A percentile compares a stretch with the other conserved stretches of the same genome.
These are phyloP conservation scores for Endogone sp. DNA, from an alignment of 192 early-diverging fungal species.

Conservation along the genomic window DNA sequence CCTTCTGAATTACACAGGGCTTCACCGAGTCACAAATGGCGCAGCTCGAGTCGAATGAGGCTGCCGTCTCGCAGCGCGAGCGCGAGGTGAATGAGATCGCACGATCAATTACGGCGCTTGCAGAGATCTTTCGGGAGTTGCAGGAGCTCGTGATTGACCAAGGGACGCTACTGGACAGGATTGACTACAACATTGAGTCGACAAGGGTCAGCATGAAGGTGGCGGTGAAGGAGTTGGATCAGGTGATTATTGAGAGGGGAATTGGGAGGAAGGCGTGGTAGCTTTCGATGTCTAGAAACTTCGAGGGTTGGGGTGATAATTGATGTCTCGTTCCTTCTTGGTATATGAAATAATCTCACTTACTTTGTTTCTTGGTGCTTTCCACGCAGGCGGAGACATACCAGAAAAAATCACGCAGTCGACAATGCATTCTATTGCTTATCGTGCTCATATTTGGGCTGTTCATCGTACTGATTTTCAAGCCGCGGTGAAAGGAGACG, in stretches of 20 bases:
- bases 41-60: constrained; percentile 73
- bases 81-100: constrained; percentile 91
- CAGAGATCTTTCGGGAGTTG: constrained; percentile 89
- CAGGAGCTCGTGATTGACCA: constrained; percentile 98
- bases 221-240: constrained; percentile 78
- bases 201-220: constrained; percentile 73
- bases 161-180: constrained; percentile 93
- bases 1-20: constrained; percentile 38
- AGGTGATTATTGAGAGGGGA: constrained; percentile 34
- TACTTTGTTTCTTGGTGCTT: too few species aligned
- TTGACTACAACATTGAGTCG: constrained; percentile 96
- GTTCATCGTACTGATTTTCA: constrained; percentile 76
- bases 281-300: background rate
- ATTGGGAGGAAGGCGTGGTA: background rate
- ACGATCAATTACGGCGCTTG: constrained; percentile 83
- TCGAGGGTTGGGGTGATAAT: too few species aligned
- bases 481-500: constrained; percentile 33
- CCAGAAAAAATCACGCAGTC: constrained; percentile 76
- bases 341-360: background rate
- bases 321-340: too few species aligned
- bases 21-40: constrained; percentile 86
- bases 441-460: constrained; percentile 72
- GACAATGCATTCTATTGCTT: constrained; percentile 82
- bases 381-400: constrained; percentile 63
- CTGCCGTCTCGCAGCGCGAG: constrained; percentile 77